Evolutionary conservation across 345 rosid species (phyloP), one percentile per base, ranked within the genome.

Genomic region (Lepidium didymum): DNA sequence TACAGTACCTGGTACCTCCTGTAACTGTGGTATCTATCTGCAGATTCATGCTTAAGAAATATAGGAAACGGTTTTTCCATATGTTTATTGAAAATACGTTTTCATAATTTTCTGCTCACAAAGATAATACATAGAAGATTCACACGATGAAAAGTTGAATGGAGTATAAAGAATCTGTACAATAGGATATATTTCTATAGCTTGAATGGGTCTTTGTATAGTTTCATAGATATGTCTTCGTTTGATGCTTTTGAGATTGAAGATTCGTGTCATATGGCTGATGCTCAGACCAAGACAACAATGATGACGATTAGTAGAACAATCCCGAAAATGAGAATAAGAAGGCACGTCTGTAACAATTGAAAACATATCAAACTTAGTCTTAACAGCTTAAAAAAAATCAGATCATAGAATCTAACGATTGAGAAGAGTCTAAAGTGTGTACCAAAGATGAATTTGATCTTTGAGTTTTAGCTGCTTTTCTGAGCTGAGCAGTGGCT

Each of bases 361-460:
- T 56, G 23, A 13, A 19, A 43, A 21, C 15, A 51, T 51, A 19
- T 9, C 46, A 16, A 56, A 16, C 36, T 45, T 62, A 25, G 40
- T n/a, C 47, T 21, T 50, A 50, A 52, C 53, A 15, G 33, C 42
- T 38, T 16, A 21, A 29, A 10, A 33, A n/a, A 33, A 10, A 33
- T 45, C 4, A 52, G 33, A 49, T 37, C 41, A 27, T 7, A 44
- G 9, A 54, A 51, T 5, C 15, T 19, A 38, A 60, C 56, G 38
- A 4, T 35, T 43, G 44, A 14, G 59, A 40, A 34, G 53, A 19
- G 4, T 37, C 6, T 33, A 11, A 45, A 47, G 53, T 19, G 56
- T 63, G 53, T 88, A 85, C 94, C 84, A 84, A 37, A 41, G 90
- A 88, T 73, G 91, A 88, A 78, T 63, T 82, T 40, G 94, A 62